phyloP scores from a whole-genome alignment of 2,329 filamentous ascomycete genomes.

The Mollisia scopiformis region DNA sequence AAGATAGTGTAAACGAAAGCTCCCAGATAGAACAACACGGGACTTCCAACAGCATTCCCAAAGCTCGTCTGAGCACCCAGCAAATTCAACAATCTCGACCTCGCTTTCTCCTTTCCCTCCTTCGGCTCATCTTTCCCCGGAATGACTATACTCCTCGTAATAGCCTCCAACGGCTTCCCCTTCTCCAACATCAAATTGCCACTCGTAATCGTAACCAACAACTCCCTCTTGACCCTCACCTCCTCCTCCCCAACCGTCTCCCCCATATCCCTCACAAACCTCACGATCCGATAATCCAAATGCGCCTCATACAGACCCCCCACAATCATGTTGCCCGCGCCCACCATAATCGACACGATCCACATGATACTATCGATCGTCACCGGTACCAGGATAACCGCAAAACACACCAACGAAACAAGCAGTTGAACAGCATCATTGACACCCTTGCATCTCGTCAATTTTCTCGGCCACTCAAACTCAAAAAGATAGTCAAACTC shows the following conservation, averaged over 20 bases:
- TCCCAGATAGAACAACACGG: slow-evolving; percentile 27
- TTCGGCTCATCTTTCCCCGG: slow-evolving; percentile 6
- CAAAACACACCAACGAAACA: slow-evolving; percentile 14
- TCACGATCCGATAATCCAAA: slow-evolving; percentile 19
- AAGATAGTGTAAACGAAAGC: slow-evolving; percentile 26
- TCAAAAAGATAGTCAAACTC: slow-evolving; percentile 36
- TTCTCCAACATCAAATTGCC: slow-evolving; percentile 20
- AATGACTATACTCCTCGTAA: slow-evolving; percentile 13
- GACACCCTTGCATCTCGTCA: slow-evolving; percentile 4
- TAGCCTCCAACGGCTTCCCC: slow-evolving; percentile 10
- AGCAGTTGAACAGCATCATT: slow-evolving; percentile 8
- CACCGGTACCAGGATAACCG: slow-evolving; percentile 16
- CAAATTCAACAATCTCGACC: slow-evolving; percentile 30
- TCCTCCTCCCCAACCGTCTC: slow-evolving; percentile 7
- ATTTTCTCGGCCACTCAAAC: slow-evolving; percentile 23
- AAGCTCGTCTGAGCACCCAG: slow-evolving; percentile 26
- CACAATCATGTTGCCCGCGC: slow-evolving; percentile 21
- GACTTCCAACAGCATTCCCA: slow-evolving; percentile 21
- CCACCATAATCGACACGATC: slow-evolving; percentile 15
- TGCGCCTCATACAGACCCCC: slow-evolving; percentile 19
- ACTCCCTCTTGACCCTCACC: slow-evolving; percentile 16
- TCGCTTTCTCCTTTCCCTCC: slow-evolving; percentile 13
- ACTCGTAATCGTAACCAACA: slow-evolving; percentile 16
- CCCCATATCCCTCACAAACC: slow-evolving; percentile 11
- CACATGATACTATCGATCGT: slow-evolving; percentile 17